Evolutionary conservation across 495 filamentous ascomycete species (phyloP).

Genomic region (Astrothelium macrocarpum): DNA sequence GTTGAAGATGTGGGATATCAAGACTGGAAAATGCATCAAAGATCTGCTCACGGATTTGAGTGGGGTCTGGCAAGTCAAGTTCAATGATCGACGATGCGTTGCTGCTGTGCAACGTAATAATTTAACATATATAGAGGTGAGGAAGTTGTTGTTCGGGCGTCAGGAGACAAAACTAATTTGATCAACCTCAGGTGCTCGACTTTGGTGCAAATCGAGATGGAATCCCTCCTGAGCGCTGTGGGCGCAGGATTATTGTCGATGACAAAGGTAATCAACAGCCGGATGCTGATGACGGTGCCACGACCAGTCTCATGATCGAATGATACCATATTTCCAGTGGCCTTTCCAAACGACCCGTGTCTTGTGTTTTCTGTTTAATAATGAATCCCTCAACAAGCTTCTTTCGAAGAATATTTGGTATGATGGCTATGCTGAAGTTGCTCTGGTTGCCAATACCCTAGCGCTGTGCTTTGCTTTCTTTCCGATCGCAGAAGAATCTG

Average conservation of each 20-base stretch:
- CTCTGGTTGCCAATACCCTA: background rate
- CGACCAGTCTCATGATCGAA: background rate
- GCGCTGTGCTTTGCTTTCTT: background rate
- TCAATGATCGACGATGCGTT: conserved; percentile 90
- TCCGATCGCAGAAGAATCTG: background rate
- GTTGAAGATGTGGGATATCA: conserved; percentile 97
- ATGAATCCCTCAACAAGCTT: background rate
- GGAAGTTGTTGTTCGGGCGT: conserved; percentile 19
- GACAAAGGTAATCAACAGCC: conserved; percentile 28
- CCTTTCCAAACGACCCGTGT: background rate
- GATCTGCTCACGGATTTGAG: conserved; percentile 93
- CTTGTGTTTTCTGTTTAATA: background rate
- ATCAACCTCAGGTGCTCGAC: conserved; percentile 17
- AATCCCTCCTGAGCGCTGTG: conserved; percentile 50
- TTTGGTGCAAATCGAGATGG: conserved; percentile 73
- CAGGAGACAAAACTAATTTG: conserved; percentile 4
- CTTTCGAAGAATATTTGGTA: background rate
- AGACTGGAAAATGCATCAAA: conserved; percentile 81
- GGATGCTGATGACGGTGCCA: background rate
- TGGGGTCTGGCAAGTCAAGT: conserved; percentile 97
- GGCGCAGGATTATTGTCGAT: conserved; percentile 73
- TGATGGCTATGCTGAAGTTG: background rate
- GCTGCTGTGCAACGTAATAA: conserved; percentile 90
- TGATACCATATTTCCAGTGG: background rate
- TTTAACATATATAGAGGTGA: conserved; percentile 91